phyloP scores from a whole-genome alignment of 345 rosid genomes.

The Anastatica hierochuntica region DNA sequence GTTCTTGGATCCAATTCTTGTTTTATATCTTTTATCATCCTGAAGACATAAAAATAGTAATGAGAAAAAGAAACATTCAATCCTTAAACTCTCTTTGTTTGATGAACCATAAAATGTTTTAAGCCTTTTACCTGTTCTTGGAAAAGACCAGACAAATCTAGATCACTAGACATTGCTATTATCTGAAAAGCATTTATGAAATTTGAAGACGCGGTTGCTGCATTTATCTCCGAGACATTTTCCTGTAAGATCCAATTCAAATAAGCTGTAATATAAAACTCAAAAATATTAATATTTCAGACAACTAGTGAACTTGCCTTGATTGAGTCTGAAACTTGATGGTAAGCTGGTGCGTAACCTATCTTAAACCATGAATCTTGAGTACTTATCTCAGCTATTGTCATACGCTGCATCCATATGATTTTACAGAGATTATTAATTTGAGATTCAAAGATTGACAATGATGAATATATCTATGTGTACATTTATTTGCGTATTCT shows the following conservation, averaged over 20 bases:
- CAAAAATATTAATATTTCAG: background rate
- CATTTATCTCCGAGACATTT: conserved; percentile 29
- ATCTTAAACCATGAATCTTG: conserved; percentile 75
- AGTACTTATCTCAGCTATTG: conserved; percentile 48
- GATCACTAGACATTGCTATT: conserved; percentile 91
- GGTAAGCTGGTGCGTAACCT: conserved; percentile 50
- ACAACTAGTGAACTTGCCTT: conserved; percentile 35
- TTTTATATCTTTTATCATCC: conserved; percentile 61
- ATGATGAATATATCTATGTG: background rate
- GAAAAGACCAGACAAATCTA: conserved; percentile 86
- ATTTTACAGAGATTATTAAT: background rate
- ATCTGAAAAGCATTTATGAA: conserved; percentile 85
- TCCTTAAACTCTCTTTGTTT: background rate
- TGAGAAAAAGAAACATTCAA: too few species aligned
- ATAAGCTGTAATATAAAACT: background rate
- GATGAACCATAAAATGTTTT: background rate
- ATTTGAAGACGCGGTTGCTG: conserved; percentile 38
- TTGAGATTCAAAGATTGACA: background rate
- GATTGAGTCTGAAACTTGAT: conserved; percentile 41
- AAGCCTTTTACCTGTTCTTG: conserved; percentile 47
- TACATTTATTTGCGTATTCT: background rate
- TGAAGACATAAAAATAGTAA: conserved; percentile 10
- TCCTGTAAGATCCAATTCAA: conserved; percentile 40
- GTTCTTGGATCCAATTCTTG: conserved; percentile 58
- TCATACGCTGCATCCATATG: conserved; percentile 43